Conservation (phyloP, 2,329 filamentous ascomycete species). For the Ophiostoma perfectum region DNA sequence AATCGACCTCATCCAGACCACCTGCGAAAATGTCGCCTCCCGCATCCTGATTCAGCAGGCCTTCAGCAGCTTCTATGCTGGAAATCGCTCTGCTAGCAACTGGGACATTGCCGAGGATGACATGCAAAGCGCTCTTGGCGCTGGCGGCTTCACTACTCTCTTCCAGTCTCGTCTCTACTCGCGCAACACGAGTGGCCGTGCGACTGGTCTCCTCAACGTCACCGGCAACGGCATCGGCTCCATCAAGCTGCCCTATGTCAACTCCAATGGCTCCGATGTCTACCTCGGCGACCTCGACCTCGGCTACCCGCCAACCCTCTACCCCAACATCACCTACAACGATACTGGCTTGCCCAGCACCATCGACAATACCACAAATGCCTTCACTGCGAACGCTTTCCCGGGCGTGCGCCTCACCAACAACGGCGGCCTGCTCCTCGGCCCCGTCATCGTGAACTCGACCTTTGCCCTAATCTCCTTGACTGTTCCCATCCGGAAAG, state of each 20-base stretch:
- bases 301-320: constrained; percentile 69
- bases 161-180: constrained; percentile 71
- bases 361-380: constrained; percentile 38
- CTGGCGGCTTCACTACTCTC: constrained; percentile 52
- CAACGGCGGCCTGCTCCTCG: constrained; percentile 62
- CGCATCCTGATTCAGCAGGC: constrained; percentile 54
- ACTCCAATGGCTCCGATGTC: constrained; percentile 52
- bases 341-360: constrained; percentile 40
- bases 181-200: constrained; percentile 55
- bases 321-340: constrained; percentile 70
- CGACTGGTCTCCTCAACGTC: constrained; percentile 56
- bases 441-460: constrained; percentile 67
- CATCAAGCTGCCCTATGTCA: constrained; percentile 58
- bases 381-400: constrained; percentile 46
- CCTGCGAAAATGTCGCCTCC: constrained; percentile 65
- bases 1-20: constrained; percentile 71
- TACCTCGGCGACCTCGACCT: constrained; percentile 55
- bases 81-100: constrained; percentile 52
- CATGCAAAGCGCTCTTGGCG: constrained; percentile 62
- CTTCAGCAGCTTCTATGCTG: constrained; percentile 47
- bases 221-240: constrained; percentile 47
- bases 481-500: constrained; percentile 72
- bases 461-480: constrained; percentile 73
- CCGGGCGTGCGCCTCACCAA: constrained; percentile 46
- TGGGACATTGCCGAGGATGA: constrained; percentile 61